Percentiles rank a stretch among this genome's conserved stretches.
phyloP scores from a whole-genome alignment of 2,329 filamentous ascomycete genomes.

The Fusarium concolor region DNA sequence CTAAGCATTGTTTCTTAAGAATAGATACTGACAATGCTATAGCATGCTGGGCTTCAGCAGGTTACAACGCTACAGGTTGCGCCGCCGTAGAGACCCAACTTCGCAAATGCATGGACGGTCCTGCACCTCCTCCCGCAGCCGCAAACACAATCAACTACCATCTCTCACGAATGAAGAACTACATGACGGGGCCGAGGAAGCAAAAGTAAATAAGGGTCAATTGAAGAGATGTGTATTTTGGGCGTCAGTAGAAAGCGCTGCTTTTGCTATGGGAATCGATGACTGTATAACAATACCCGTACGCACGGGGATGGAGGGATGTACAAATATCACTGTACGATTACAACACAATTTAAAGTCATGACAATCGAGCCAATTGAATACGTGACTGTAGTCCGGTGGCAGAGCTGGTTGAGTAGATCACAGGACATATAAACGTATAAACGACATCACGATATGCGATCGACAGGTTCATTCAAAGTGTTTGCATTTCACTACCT shows the following conservation, averaged over 20 bases:
- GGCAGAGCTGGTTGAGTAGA: background rate
- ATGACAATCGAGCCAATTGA: conserved; percentile 19
- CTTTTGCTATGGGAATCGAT: conserved; percentile 29
- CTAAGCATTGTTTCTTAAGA: background rate
- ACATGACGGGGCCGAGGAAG: conserved; percentile 64
- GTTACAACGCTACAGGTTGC: conserved; percentile 72
- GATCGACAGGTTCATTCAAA: conserved; percentile 29
- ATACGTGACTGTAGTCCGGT: too few relatives aligned
- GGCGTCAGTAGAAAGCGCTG: conserved; percentile 42
- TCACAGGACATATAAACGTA: background rate
- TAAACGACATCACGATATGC: background rate
- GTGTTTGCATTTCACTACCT: conserved; percentile 44
- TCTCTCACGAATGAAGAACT: conserved; percentile 80
- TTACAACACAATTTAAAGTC: conserved; percentile 26
- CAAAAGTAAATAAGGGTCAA: conserved; percentile 45
- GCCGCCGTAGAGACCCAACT: conserved; percentile 69
- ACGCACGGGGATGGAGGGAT: conserved; percentile 22
- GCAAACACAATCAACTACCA: conserved; percentile 94
- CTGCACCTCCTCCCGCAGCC: conserved; percentile 60
- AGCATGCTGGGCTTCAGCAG: conserved; percentile 89
- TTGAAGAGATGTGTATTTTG: conserved; percentile 25
- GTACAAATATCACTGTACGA: conserved; percentile 46
- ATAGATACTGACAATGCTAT: background rate
- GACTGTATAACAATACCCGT: conserved; percentile 39
- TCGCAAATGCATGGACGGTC: conserved; percentile 82